Percentiles rank a stretch among this genome's conserved stretches.
phyloP scores from a whole-genome alignment of 805 yeast species.

The Lachancea dasiensis region DNA sequence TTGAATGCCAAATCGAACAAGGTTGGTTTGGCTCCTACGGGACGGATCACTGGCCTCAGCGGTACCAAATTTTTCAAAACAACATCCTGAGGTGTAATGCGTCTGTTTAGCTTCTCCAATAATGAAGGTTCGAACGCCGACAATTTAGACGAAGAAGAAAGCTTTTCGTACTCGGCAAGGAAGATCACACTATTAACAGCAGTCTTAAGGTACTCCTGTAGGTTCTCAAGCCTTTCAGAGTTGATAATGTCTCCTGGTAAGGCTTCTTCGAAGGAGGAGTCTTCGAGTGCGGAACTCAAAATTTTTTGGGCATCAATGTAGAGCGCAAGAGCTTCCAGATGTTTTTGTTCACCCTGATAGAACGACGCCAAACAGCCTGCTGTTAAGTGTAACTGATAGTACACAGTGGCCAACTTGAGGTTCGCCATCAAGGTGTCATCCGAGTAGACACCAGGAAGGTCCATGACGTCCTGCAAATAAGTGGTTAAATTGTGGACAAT shows the following conservation, averaged over 20 bases:
- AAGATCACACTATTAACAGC: conserved; percentile 29
- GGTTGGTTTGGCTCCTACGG: conserved; percentile 79
- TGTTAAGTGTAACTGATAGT: conserved; percentile 19
- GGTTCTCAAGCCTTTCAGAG: conserved; percentile 41
- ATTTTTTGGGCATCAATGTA: conserved; percentile 22
- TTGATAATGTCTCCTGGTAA: conserved; percentile 22
- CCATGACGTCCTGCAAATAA: conserved; percentile 55
- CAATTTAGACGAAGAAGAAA: conserved; percentile 9
- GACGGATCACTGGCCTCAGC: conserved; percentile 40
- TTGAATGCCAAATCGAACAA: conserved; percentile 87
- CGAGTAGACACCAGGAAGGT: conserved; percentile 87
- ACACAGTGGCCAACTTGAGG: conserved; percentile 20
- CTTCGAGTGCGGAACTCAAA: conserved; percentile 13
- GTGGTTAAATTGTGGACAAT: conserved; percentile 39
- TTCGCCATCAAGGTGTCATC: conserved; percentile 59
- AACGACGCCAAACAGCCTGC: conserved; percentile 27
- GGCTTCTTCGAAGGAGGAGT: conserved; percentile 9
- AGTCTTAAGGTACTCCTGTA: conserved; percentile 41
- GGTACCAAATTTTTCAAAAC: conserved; percentile 26
- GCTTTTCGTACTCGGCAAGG: conserved; percentile 33
- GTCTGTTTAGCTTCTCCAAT: conserved; percentile 34
- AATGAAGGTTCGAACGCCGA: conserved; percentile 25
- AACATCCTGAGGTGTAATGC: conserved; percentile 19
- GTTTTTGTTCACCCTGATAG: conserved; percentile 26
- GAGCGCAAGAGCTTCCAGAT: conserved; percentile 28